Percentiles rank a stretch among this genome's conserved stretches.
These are phyloP conservation scores for Gossypium davidsonii DNA, from an alignment of 441 rosid species.

Conservation along the genomic window DNA sequence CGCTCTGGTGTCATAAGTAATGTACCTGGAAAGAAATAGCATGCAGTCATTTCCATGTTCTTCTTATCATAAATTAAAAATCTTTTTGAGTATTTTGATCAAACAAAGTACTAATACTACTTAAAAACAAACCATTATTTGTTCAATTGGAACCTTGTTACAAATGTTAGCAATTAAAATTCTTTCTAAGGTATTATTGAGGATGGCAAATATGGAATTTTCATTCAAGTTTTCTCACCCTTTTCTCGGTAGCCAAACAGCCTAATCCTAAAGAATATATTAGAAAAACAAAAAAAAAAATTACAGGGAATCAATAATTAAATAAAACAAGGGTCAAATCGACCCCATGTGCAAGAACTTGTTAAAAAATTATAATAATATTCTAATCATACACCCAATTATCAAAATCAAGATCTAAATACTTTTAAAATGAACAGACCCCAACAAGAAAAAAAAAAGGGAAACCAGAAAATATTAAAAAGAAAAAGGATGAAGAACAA, in stretches of 20 bases:
- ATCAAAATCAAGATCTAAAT: neutral
- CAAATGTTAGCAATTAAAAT: too few species aligned
- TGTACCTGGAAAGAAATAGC: conserved; percentile 31
- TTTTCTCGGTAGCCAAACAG: conserved; percentile 1
- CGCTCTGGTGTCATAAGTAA: conserved; percentile 46
- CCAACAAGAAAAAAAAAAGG: neutral
- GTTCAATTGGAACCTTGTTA: neutral
- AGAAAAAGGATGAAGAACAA: neutral
- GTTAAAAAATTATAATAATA: neutral
- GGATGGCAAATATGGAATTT: neutral
- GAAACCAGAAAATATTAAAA: neutral
- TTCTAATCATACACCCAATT: neutral
- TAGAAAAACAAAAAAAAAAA: neutral
- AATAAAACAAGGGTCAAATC: neutral
- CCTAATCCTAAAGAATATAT: neutral
- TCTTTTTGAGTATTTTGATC: neutral
- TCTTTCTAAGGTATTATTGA: too few species aligned
- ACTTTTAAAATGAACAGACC: neutral
- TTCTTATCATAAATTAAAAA: neutral
- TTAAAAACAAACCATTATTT: neutral
- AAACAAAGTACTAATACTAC: neutral
- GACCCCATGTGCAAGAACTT: conserved; percentile 1
- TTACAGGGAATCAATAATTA: neutral
- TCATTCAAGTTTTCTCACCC: neutral
- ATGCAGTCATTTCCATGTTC: neutral